Evolutionary conservation across 2,329 filamentous ascomycete species (phyloP).

Genomic region (Coniochaeta pulveracea): DNA sequence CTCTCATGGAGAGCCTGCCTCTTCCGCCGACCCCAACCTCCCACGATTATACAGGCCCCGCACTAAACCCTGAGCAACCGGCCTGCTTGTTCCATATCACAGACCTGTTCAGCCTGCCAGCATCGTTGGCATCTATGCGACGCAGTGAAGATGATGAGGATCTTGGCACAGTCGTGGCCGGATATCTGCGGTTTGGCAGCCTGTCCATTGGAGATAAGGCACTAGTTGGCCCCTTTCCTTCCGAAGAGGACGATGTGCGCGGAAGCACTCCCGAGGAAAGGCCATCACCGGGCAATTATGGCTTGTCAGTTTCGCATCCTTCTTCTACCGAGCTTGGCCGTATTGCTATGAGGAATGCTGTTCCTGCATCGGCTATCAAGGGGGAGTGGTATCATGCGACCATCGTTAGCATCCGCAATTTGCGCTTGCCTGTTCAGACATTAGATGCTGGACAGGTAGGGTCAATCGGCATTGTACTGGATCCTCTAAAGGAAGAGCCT

Average conservation of each 20-base stretch:
- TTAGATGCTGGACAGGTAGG: constrained; percentile 77
- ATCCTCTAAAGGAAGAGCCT: constrained; percentile 23
- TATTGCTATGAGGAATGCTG: constrained; percentile 38
- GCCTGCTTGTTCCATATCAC: constrained; percentile 76
- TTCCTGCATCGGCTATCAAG: constrained; percentile 38
- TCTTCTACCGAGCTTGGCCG: constrained; percentile 41
- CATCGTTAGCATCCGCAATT: constrained; percentile 77
- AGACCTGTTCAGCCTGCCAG: constrained; percentile 70
- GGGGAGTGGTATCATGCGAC: constrained; percentile 71
- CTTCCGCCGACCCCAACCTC: constrained; percentile 46
- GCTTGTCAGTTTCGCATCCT: constrained; percentile 39
- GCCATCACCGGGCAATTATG: constrained; percentile 33
- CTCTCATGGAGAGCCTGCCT: constrained; percentile 66
- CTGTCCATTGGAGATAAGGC: constrained; percentile 70
- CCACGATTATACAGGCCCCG: constrained; percentile 41
- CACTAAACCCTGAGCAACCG: constrained; percentile 47
- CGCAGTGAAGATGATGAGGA: constrained; percentile 29
- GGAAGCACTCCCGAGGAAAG: constrained; percentile 30
- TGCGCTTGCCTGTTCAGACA: constrained; percentile 69
- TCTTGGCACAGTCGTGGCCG: constrained; percentile 66
- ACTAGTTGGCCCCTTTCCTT: constrained; percentile 66
- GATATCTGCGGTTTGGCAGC: constrained; percentile 68
- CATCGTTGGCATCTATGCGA: constrained; percentile 41
- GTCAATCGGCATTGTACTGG: constrained; percentile 69
- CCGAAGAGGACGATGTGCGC: constrained; percentile 34